Base-by-base conservation (phyloP, 805 yeast genomes). In the Candida incommunis region DNA sequence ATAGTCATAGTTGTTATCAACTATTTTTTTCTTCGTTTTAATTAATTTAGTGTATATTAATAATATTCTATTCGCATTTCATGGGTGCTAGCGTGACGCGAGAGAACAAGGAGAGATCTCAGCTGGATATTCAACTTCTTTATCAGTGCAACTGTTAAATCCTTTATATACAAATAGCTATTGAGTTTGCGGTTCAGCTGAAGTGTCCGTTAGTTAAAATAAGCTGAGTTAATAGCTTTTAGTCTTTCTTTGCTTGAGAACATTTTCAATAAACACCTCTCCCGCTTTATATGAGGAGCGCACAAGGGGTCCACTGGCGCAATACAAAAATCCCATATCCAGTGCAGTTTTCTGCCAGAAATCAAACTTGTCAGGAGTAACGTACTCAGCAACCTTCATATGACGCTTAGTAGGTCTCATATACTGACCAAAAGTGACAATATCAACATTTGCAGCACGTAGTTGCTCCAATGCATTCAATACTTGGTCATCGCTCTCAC, bases 321-420 rank as follows among this genome's bases (percentile, higher is more conserved):
- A 94, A 60, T 92, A 90, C 43, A 87, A 67, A 72, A 92, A 92
- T 1, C 98, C 98, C 74, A 90, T 66, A 40, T 83, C 85, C 55
- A 70, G 61, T 0, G 98, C 97, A 7, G 71, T 73, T 46, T 82
- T 77, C 57, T 80, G 86, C 98, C 98, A 92, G 60, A 81, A 72
- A 48, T 88, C 95, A 61, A 92, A 92, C 62, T 86, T 87, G 54
- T 84, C 96, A 2, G 99, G 99, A 22, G 78, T 82, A 18, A 92
- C 76, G 57, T 92, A 92, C 54, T 90, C 96, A 9, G 85, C 96
- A 40, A 92, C 99, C 67, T 88, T 88, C 94, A 92, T 87, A 63
- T 92, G 99, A 59, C 98, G 79, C 65, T 84, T 92, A 1, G 99
- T 92, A 41, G 99, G 99, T 61, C 98, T 75, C 96, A 92, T 92